phyloP scores from a whole-genome alignment of 1,284 basidiomycete species.

The Irpex rosettiformis region DNA sequence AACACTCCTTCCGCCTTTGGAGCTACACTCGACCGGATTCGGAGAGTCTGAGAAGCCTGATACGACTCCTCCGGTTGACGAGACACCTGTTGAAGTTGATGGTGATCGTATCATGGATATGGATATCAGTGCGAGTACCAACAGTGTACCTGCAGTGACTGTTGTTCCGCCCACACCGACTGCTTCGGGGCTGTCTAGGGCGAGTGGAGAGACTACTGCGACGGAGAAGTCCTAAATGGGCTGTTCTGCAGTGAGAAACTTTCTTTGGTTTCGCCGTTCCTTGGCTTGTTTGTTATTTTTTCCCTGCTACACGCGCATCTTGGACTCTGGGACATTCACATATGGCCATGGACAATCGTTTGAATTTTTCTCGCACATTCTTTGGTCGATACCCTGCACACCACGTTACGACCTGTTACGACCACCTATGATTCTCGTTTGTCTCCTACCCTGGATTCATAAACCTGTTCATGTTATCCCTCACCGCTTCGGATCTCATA shows the following conservation, averaged over 20 bases:
- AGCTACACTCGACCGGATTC: conserved; percentile 8
- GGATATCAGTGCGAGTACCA: background rate
- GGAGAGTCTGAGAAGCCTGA: conserved; percentile 7
- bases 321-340: conserved; percentile 5
- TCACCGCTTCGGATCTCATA: background rate
- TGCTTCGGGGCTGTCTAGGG: conserved; percentile 5
- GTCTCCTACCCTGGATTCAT: background rate
- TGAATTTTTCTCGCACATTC: background rate
- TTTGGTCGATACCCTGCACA: conserved; percentile 4
- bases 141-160: conserved; percentile 20
- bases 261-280: background rate
- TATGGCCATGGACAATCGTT: no score
- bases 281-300: background rate
- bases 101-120: background rate
- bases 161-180: conserved; percentile 30
- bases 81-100: conserved; percentile 11
- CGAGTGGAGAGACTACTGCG: background rate
- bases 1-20: conserved; percentile 14
- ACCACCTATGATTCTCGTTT: conserved; percentile 5
- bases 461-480: conserved; percentile 5
- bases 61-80: conserved; percentile 13
- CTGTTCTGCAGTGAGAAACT: no score
- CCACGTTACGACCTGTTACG: conserved; percentile 16
- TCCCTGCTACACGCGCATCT: background rate
- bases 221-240: background rate